phyloP scores from a whole-genome alignment of 768 basidiomycete genomes.

The Mycena chlorophos region DNA sequence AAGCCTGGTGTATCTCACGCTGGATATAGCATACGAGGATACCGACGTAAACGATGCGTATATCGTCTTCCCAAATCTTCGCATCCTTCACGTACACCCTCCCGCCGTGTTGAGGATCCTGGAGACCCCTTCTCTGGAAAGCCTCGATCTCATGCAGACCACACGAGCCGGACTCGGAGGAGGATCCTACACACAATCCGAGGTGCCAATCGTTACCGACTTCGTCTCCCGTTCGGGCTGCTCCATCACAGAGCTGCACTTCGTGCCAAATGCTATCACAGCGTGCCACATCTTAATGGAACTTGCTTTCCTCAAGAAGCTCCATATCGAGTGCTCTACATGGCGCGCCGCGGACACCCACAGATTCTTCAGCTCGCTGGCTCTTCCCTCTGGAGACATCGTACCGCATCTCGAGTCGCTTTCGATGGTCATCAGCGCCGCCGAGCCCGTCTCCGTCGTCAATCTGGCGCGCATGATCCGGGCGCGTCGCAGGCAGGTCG shows the following conservation, averaged over 20 bases:
- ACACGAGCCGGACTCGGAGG: no score
- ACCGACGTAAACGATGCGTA: no score
- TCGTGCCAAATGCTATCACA: not conserved
- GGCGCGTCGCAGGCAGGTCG: not conserved
- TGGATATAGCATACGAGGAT: no score
- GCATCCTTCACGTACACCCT: no score
- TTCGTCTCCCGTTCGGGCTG: not conserved
- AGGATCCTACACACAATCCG: not conserved
- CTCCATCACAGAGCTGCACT: not conserved
- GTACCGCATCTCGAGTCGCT: constrained; percentile 21
- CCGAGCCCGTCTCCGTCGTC: not conserved
- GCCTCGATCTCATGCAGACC: no score
- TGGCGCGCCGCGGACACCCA: not conserved
- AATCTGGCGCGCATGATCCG: not conserved
- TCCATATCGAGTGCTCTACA: not conserved
- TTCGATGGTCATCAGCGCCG: not conserved
- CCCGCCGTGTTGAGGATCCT: no score
- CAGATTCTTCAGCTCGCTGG: not conserved
- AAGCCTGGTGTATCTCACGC: no score
- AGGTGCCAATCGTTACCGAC: not conserved
- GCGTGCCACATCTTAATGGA: not conserved
- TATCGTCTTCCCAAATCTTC: no score
- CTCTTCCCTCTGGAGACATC: constrained; percentile 2
- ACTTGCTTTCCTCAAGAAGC: not conserved
- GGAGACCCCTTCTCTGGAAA: no score